Percentiles rank a stretch among this genome's conserved stretches.
Conservation (phyloP, 2,329 filamentous ascomycete genomes). For the Epichloe amarillans region DNA sequence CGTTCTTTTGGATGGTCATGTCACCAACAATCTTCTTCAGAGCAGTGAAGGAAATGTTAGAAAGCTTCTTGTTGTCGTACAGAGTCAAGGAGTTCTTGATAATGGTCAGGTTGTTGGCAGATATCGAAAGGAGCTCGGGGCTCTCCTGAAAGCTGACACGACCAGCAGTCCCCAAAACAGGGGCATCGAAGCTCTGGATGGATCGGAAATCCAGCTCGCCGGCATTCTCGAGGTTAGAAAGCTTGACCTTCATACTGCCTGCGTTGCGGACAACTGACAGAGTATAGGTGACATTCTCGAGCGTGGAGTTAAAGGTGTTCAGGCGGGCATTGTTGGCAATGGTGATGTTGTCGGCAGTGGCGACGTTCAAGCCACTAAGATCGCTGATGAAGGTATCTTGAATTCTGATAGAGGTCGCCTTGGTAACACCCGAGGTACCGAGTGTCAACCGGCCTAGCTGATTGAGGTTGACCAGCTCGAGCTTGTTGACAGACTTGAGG, state of each 20-base stretch:
- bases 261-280: slow-evolving; percentile 75
- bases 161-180: slow-evolving; percentile 52
- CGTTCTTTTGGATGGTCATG: slow-evolving; percentile 85
- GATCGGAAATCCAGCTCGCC: slow-evolving; percentile 49
- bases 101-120: slow-evolving; percentile 44
- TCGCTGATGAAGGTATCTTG: slow-evolving; percentile 73
- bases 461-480: slow-evolving; percentile 62
- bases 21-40: slow-evolving; percentile 62
- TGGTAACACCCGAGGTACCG: slow-evolving; percentile 43
- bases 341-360: slow-evolving; percentile 56
- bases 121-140: slow-evolving; percentile 53
- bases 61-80: slow-evolving; percentile 45
- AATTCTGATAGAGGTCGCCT: slow-evolving; percentile 58
- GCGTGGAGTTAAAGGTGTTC: slow-evolving; percentile 59
- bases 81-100: slow-evolving; percentile 46
- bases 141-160: slow-evolving; percentile 78
- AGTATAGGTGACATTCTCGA: slow-evolving; percentile 58
- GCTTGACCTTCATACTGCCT: slow-evolving; percentile 51
- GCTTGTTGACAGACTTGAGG: slow-evolving; percentile 50
- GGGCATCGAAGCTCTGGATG: slow-evolving; percentile 59
- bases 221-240: slow-evolving; percentile 61
- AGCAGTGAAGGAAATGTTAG: slow-evolving; percentile 63
- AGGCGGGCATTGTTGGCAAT: slow-evolving; percentile 88
- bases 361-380: slow-evolving; percentile 70
- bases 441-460: slow-evolving; percentile 37